A percentile compares a stretch with the other conserved stretches of the same genome.
Evolutionary conservation across 1,284 basidiomycete genomes (phyloP).

Genomic region (Fomitopsis pinicola): DNA sequence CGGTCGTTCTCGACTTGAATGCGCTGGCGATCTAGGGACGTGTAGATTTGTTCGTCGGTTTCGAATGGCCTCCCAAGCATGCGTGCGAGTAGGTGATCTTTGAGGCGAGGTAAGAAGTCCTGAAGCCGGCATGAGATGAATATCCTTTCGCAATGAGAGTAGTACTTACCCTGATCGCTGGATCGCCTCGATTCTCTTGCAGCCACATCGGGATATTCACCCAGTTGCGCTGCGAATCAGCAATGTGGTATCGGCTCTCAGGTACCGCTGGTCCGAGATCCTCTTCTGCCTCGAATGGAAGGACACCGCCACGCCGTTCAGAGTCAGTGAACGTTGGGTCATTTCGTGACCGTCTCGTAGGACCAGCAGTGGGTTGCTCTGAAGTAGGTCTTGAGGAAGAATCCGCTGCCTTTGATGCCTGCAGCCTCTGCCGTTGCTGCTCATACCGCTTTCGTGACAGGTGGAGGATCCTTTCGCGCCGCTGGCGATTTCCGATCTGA

Average conservation of each 20-base stretch:
- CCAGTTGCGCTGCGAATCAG: constrained; percentile 19
- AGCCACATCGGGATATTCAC: neutral
- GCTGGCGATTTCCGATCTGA: too few species aligned
- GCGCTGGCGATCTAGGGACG: constrained; percentile 3
- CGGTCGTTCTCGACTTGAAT: constrained; percentile 19
- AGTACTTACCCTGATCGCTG: constrained; percentile 13
- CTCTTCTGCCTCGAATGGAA: too few species aligned
- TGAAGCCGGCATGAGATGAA: neutral
- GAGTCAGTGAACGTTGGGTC: neutral
- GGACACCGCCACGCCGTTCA: too few species aligned
- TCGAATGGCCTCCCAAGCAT: constrained; percentile 5
- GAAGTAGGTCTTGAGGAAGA: too few species aligned
- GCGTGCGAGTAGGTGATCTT: constrained; percentile 21
- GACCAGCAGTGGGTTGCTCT: too few species aligned
- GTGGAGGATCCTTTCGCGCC: too few species aligned
- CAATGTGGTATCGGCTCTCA: constrained; percentile 1
- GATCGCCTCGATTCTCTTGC: constrained; percentile 7
- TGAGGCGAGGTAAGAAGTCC: constrained; percentile 17
- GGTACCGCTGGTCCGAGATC: neutral
- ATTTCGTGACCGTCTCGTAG: too few species aligned
- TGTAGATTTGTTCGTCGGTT: constrained; percentile 13
- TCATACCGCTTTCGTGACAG: too few species aligned
- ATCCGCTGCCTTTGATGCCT: too few species aligned
- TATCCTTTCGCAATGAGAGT: neutral
- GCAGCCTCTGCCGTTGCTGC: too few species aligned